phyloP scores from a whole-genome alignment of 306 rosid species.

The Cicer bijugum region DNA sequence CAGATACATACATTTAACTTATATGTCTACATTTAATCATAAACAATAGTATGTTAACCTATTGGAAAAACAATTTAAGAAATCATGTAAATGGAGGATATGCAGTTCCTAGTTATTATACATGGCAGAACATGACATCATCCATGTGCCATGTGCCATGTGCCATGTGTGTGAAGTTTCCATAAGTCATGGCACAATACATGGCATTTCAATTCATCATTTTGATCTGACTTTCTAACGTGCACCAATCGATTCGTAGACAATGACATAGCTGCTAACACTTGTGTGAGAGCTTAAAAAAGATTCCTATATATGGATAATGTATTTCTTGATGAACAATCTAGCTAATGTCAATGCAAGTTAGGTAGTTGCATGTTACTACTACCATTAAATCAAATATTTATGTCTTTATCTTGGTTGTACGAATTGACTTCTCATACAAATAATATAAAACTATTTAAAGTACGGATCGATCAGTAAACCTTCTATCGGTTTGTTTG shows the following conservation, averaged over 20 bases:
- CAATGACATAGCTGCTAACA: slow-evolving; percentile 3
- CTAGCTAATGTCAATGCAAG: slow-evolving; percentile 18
- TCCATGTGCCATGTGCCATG: slow-evolving; percentile 62
- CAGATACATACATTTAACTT: too few species aligned
- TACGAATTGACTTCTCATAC: slow-evolving; percentile 37
- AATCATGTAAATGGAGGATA: too few species aligned
- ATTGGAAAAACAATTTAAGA: too few species aligned
- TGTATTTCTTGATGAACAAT: slow-evolving; percentile 52
- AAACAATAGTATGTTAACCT: too few species aligned
- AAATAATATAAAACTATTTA: background rate
- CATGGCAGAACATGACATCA: slow-evolving; percentile 40
- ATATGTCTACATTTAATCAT: too few species aligned
- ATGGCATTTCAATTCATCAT: slow-evolving; percentile 42
- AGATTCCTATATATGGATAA: background rate
- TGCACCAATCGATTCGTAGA: background rate
- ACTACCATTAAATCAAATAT: slow-evolving; percentile 21
- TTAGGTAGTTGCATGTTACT: slow-evolving; percentile 56
- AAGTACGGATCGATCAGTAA: background rate
- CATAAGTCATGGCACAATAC: slow-evolving; percentile 53
- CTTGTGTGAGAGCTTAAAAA: slow-evolving; percentile 7
- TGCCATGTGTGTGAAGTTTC: slow-evolving; percentile 45
- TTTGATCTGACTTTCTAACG: slow-evolving; percentile 40
- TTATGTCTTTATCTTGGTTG: slow-evolving; percentile 38
- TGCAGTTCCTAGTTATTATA: background rate
- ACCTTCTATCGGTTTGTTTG: background rate